Conservation (phyloP, 75 land plant species). For the Selaginella moellendorffii region DNA sequence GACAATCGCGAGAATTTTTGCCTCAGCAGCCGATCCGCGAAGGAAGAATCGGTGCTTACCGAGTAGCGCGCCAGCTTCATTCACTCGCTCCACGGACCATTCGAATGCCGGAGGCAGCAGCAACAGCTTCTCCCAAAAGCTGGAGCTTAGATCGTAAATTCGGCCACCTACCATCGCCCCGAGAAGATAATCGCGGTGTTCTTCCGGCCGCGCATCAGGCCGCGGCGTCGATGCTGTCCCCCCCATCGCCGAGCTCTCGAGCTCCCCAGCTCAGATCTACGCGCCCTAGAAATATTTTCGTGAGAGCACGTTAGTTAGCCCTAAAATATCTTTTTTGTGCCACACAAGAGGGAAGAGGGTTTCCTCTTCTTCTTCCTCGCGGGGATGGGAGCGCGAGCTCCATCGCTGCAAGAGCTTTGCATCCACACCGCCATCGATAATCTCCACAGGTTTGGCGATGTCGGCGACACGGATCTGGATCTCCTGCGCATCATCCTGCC, state of each 20-base stretch:
- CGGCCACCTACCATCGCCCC: slow-evolving; percentile 47
- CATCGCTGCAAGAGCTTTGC: slow-evolving; percentile 54
- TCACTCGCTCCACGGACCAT: slow-evolving; percentile 40
- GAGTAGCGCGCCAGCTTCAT: slow-evolving; percentile 41
- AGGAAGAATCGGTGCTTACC: slow-evolving; percentile 35
- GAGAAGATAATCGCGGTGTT: slow-evolving; percentile 47
- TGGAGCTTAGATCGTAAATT: slow-evolving; percentile 38
- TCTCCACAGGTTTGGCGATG: slow-evolving; percentile 64
- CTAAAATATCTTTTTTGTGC: no score
- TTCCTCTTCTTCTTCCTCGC: no score
- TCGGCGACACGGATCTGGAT: slow-evolving; percentile 66
- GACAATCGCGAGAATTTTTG: slow-evolving; percentile 11
- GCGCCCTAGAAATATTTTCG: no score
- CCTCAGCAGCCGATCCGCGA: slow-evolving; percentile 41
- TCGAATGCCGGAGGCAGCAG: slow-evolving; percentile 42
- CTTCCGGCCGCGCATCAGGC: slow-evolving; percentile 23
- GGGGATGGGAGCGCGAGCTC: no score
- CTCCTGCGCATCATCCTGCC: slow-evolving; percentile 58
- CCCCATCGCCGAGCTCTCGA: no score
- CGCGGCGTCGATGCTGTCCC: slow-evolving; percentile 61
- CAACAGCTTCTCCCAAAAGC: slow-evolving; percentile 67
- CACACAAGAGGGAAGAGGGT: no score
- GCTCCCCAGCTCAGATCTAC: no score
- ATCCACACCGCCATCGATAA: slow-evolving; percentile 62
- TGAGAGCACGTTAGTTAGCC: no score